Conservation (phyloP, 176 grass and related monocot genomes). For the Panicum miliaceum region DNA sequence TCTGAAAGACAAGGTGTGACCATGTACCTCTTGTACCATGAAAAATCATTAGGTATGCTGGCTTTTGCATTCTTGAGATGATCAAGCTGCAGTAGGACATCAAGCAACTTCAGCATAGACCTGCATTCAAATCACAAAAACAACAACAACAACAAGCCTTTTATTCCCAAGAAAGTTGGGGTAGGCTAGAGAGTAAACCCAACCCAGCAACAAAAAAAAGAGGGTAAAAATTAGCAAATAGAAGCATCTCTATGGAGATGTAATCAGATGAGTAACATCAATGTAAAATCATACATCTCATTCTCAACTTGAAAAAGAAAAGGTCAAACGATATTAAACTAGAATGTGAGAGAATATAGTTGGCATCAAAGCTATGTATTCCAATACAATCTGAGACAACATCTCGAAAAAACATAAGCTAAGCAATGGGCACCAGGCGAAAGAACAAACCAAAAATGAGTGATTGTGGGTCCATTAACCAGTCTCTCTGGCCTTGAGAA, state of each 20-base stretch:
- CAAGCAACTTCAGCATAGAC: constrained; percentile 97
- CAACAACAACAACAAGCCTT: neutral
- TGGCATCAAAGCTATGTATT: constrained; percentile 31
- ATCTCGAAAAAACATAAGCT: constrained; percentile 23
- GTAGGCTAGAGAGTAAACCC: neutral
- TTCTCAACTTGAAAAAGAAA: constrained; percentile 3
- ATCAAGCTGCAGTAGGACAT: constrained; percentile 96
- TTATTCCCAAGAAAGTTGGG: neutral
- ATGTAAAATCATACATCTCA: constrained; percentile 35
- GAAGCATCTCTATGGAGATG: constrained; percentile 8
- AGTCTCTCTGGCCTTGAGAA: constrained; percentile 97
- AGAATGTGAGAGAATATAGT: constrained; percentile 9
- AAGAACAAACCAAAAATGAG: constrained; percentile 93
- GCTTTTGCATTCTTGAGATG: constrained; percentile 99
- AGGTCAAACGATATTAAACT: neutral
- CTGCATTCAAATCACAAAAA: constrained; percentile 50
- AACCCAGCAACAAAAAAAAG: neutral
- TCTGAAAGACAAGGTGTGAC: constrained; percentile 30
- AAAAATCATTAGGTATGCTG: constrained; percentile 99
- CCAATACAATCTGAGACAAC: neutral
- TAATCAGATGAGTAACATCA: constrained; percentile 33
- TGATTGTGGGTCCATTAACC: constrained; percentile 93
- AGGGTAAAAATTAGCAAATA: neutral
- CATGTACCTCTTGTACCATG: constrained; percentile 97
- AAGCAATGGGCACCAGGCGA: constrained; percentile 33